Percentiles rank a stretch among this genome's conserved stretches.
Evolutionary conservation across 768 basidiomycete species (phyloP).

Genomic region (Sporobolomyces pararoseus): DNA sequence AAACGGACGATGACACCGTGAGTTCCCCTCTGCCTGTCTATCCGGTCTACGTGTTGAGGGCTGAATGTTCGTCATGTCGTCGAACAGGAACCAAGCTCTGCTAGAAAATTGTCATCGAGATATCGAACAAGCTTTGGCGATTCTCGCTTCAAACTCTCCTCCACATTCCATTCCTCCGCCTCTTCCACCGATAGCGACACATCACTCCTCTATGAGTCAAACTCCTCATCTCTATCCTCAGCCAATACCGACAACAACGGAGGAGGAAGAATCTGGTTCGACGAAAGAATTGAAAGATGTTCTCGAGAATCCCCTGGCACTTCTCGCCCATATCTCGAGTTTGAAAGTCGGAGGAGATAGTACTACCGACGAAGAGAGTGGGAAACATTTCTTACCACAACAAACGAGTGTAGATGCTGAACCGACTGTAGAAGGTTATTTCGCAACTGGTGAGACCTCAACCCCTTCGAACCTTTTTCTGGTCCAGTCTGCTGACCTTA

Average conservation of each 20-base stretch:
- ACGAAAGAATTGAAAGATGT: slow-evolving; percentile 19
- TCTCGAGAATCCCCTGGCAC: slow-evolving; percentile 29
- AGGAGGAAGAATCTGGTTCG: slow-evolving; percentile 20
- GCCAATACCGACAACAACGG: background rate
- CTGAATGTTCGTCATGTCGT: too few species aligned
- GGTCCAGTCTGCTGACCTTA: background rate
- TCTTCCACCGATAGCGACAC: background rate
- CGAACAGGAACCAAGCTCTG: slow-evolving; percentile 18
- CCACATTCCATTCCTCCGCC: background rate
- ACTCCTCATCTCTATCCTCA: background rate
- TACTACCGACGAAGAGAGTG: slow-evolving; percentile 32
- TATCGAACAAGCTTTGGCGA: slow-evolving; percentile 21
- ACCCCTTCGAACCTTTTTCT: background rate
- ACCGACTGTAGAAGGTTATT: slow-evolving; percentile 20
- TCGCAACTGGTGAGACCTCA: slow-evolving; percentile 21
- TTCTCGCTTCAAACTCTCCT: background rate
- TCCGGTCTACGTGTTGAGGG: too few species aligned
- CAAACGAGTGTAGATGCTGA: background rate
- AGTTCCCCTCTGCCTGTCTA: background rate
- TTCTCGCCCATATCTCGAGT: slow-evolving; percentile 28
- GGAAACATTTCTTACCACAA: slow-evolving; percentile 20
- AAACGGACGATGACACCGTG: slow-evolving; percentile 32
- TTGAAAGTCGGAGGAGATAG: slow-evolving; percentile 26
- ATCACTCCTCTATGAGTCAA: background rate
- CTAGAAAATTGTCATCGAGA: slow-evolving; percentile 28